Conservation (phyloP, 164 flowering plant species). For the Sedum album region DNA sequence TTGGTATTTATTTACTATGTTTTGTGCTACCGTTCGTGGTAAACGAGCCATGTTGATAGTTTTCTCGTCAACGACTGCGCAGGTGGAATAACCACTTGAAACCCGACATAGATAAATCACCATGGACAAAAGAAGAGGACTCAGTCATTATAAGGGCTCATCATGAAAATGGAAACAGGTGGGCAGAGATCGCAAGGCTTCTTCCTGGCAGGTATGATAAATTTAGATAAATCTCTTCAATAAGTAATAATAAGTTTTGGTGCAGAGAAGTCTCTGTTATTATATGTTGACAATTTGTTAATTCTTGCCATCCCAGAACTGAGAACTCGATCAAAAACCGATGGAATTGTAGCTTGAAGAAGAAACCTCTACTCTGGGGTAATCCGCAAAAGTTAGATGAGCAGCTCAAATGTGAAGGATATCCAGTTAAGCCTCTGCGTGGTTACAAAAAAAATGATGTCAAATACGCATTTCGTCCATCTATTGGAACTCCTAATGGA, state of each 20-base stretch:
- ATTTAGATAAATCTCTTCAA: neutral
- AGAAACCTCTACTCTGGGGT: slow-evolving; percentile 19
- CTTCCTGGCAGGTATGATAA: slow-evolving; percentile 29
- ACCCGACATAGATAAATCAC: slow-evolving; percentile 24
- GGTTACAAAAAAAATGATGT: neutral
- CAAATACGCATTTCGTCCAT: neutral
- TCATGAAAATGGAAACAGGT: slow-evolving; percentile 23
- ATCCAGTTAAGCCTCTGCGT: neutral
- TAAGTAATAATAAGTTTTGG: neutral
- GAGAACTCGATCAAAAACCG: slow-evolving; percentile 57
- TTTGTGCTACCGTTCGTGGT: neutral
- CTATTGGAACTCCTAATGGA: neutral
- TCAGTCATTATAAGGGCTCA: slow-evolving; percentile 16
- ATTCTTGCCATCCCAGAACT: slow-evolving; percentile 23
- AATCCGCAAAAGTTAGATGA: slow-evolving; percentile 1
- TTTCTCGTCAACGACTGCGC: neutral
- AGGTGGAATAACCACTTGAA: slow-evolving; percentile 36
- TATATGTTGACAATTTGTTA: neutral
- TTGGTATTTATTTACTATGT: too few species aligned
- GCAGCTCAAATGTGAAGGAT: neutral
- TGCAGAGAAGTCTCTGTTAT: neutral
- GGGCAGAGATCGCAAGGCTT: slow-evolving; percentile 29
- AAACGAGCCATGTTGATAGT: neutral
- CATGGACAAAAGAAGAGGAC: slow-evolving; percentile 29
- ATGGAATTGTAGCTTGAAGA: slow-evolving; percentile 55